Evolutionary conservation across 2,329 filamentous ascomycete genomes (phyloP).

Genomic region (Apiospora pterosperma): DNA sequence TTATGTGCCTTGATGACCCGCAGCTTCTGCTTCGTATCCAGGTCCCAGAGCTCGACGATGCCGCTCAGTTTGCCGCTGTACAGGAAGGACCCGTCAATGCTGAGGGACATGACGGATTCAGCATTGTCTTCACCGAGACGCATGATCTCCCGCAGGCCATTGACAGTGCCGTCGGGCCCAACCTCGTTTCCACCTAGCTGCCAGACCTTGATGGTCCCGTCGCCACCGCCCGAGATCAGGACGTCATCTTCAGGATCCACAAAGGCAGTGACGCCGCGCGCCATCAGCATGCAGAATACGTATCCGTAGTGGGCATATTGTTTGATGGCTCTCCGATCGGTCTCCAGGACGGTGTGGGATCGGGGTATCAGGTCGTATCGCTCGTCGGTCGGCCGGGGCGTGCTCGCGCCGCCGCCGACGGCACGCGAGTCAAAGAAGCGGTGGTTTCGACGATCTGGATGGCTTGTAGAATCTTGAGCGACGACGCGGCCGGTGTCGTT

Average conservation of each 20-base stretch:
- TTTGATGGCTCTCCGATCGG: slow-evolving; percentile 73
- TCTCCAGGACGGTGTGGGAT: slow-evolving; percentile 64
- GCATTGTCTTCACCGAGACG: slow-evolving; percentile 58
- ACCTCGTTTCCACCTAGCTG: slow-evolving; percentile 50
- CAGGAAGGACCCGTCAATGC: slow-evolving; percentile 85
- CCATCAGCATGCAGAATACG: slow-evolving; percentile 92
- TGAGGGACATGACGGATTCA: slow-evolving; percentile 70
- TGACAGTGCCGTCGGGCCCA: slow-evolving; percentile 49
- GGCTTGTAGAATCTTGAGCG: slow-evolving; percentile 60
- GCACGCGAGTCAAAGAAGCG: slow-evolving; percentile 91
- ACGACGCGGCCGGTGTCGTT: slow-evolving; percentile 59
- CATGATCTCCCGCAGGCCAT: slow-evolving; percentile 68
- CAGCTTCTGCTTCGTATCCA: slow-evolving; percentile 88
- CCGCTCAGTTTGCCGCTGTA: slow-evolving; percentile 88
- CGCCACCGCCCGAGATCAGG: slow-evolving; percentile 85
- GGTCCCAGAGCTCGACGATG: slow-evolving; percentile 91
- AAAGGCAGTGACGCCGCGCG: slow-evolving; percentile 63
- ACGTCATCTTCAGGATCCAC: slow-evolving; percentile 74
- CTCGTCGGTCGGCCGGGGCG: slow-evolving; percentile 66
- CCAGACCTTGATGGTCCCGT: slow-evolving; percentile 96
- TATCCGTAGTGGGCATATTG: slow-evolving; percentile 96
- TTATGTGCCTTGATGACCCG: slow-evolving; percentile 79
- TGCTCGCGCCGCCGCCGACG: slow-evolving; percentile 77
- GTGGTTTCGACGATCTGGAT: slow-evolving; percentile 75
- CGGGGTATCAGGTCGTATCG: slow-evolving; percentile 52